A percentile compares a stretch with the other conserved stretches of the same genome.
These are phyloP conservation scores for Trichomonascus vanleenenianus DNA, from an alignment of 805 yeast genomes.

Conservation along the genomic window DNA sequence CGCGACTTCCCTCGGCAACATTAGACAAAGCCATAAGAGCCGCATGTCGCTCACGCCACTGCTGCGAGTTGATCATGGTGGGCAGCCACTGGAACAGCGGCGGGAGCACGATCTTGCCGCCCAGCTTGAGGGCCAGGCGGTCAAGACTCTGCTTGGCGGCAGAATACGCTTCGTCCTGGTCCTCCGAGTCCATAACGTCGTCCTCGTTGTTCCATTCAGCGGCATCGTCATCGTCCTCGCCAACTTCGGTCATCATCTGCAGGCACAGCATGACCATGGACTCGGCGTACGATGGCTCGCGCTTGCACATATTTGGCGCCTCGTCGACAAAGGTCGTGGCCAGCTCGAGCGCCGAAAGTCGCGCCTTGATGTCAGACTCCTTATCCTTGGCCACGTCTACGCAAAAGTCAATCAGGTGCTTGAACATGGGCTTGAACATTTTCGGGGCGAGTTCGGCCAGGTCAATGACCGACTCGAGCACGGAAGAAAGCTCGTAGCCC, in stretches of 20 bases:
- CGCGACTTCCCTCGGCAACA: constrained; percentile 96
- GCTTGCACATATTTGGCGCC: constrained; percentile 91
- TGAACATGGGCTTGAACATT: constrained; percentile 85
- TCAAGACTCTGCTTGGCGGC: constrained; percentile 95
- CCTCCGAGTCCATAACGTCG: constrained; percentile 67
- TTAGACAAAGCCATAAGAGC: constrained; percentile 95
- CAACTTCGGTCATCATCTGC: constrained; percentile 86
- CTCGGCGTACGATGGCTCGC: constrained; percentile 62
- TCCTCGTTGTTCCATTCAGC: constrained; percentile 81
- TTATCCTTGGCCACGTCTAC: constrained; percentile 74
- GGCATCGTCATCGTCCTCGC: constrained; percentile 77
- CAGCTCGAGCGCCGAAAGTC: constrained; percentile 83
- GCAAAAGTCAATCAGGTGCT: constrained; percentile 78
- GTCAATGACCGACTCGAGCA: constrained; percentile 84
- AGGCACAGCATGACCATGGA: constrained; percentile 67
- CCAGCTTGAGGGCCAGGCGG: constrained; percentile 75
- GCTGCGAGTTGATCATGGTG: constrained; percentile 62
- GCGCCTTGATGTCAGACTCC: constrained; percentile 69
- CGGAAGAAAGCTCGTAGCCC: constrained; percentile 74
- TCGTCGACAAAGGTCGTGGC: constrained; percentile 86
- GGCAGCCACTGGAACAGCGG: constrained; percentile 85
- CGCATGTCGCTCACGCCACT: constrained; percentile 95
- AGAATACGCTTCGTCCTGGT: constrained; percentile 78
- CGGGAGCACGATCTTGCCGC: constrained; percentile 75
- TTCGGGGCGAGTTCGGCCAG: constrained; percentile 91